Base-by-base conservation (phyloP, 2,329 filamentous ascomycete genomes). In the Venturia effusa region DNA sequence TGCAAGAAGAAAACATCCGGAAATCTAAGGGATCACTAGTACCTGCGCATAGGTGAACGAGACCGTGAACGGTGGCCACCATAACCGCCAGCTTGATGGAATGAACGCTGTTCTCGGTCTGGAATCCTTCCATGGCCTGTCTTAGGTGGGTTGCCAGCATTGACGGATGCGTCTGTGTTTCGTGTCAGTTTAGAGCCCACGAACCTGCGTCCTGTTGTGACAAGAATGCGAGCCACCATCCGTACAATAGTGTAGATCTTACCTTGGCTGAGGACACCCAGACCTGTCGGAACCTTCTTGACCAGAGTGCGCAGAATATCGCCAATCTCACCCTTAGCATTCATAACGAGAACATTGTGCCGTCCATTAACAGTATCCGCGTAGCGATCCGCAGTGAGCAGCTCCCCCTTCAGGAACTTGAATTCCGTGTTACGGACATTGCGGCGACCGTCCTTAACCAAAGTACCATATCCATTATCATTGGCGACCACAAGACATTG, bases 271-370 rank as follows among this genome's bases (percentile, higher is more conserved):
- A 63, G 61, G n/a, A 63, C 63, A 48, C 63, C 63, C 5, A 64
- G 24, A 2, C 41, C 41, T n/a, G 48, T 11, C 6, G 63, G 63
- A 43, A 64, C 63, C 32, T 55, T 61, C 59, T 62, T 61, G 40
- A 64, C 63, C 34, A 64, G 39, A 13, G 59, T 64, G 24, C 45
- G 41, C 30, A 64, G 43, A 30, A 64, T 64, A 60, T 64, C 63
- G 19, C 63, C 63, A 32, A 59, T 57, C n/a, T 64, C 63, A 27
- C 63, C 63, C 32, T 43, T 55, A 30, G 63, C 64, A 51, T 64
- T 64, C 59, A 55, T 61, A n/a, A 64, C 63, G 17, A 55, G 17
- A 45, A 64, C 63, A 57, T 64, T 64, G 45, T 64, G 45, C 43
- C 63, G 59, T 27, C 63, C 59, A 43, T 64, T 64, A 19, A 40